Evolutionary conservation across 2,329 filamentous ascomycete genomes (phyloP).

Genomic region (Cercospora canescens): DNA sequence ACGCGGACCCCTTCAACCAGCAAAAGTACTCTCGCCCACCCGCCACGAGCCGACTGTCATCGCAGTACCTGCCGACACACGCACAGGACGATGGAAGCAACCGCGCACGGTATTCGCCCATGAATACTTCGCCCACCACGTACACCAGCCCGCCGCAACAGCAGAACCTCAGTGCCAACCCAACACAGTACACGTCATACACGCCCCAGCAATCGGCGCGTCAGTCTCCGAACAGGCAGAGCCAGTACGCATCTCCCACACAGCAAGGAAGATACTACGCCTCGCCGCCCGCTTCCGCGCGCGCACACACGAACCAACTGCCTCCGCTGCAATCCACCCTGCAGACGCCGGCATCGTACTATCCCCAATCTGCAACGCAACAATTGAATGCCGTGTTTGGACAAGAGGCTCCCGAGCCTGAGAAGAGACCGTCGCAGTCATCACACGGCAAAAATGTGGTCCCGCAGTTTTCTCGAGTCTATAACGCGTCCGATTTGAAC

Average conservation of each 20-base stretch:
- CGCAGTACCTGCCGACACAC: slow-evolving; percentile 61
- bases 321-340: slow-evolving; percentile 73
- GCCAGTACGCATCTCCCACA: slow-evolving; percentile 56
- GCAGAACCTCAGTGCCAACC: slow-evolving; percentile 23
- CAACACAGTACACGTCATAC: slow-evolving; percentile 34
- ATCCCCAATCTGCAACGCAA: slow-evolving; percentile 68
- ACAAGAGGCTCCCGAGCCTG: slow-evolving; percentile 42
- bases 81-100: slow-evolving; percentile 64
- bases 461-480: slow-evolving; percentile 82
- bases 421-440: slow-evolving; percentile 53
- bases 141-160: slow-evolving; percentile 57
- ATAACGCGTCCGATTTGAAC: slow-evolving; percentile 70
- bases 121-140: slow-evolving; percentile 84
- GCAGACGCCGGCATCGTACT: slow-evolving; percentile 51
- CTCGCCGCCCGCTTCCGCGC: slow-evolving; percentile 47
- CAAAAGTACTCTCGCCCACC: slow-evolving; percentile 83
- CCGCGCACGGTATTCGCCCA: slow-evolving; percentile 91
- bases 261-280: slow-evolving; percentile 58
- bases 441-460: slow-evolving; percentile 54
- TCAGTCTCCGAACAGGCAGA: slow-evolving; percentile 75
- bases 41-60: slow-evolving; percentile 61
- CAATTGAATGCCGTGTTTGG: slow-evolving; percentile 69
- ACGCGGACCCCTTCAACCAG: slow-evolving; percentile 84
- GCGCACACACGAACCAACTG: slow-evolving; percentile 65
- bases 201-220: slow-evolving; percentile 56